A percentile compares a stretch with the other conserved stretches of the same genome.
Evolutionary conservation across 164 flowering plant genomes (phyloP).

Genomic region (Dillenia turbinata): DNA sequence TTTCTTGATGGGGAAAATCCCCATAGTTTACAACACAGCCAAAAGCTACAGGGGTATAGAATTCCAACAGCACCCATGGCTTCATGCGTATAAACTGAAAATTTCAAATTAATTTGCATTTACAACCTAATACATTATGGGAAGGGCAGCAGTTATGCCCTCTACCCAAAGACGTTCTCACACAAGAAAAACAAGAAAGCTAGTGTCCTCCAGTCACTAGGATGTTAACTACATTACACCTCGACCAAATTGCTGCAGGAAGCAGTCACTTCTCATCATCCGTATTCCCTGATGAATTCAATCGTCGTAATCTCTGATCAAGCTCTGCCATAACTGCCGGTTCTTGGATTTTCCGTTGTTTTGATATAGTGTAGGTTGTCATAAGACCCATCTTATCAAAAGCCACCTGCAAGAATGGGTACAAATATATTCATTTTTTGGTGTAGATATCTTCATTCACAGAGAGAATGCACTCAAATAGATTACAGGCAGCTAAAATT

Average conservation of each 20-base stretch:
- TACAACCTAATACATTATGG: too few relatives aligned
- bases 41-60: too few relatives aligned
- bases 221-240: neutral
- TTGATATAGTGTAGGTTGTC: slow-evolving; percentile 82
- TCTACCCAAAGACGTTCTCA: neutral
- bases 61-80: too few relatives aligned
- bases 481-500: too few relatives aligned
- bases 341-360: slow-evolving; percentile 95
- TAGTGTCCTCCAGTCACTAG: neutral
- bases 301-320: slow-evolving; percentile 70
- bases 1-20: too few relatives aligned
- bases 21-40: too few relatives aligned
- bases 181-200: neutral
- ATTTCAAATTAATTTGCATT: too few relatives aligned
- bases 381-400: slow-evolving; percentile 86
- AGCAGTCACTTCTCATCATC: slow-evolving; percentile 29
- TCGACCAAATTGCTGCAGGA: slow-evolving; percentile 1
- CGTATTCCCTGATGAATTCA: slow-evolving; percentile 42
- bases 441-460: too few relatives aligned
- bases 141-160: slow-evolving; percentile 13
- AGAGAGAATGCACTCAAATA: too few relatives aligned
- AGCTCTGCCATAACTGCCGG: slow-evolving; percentile 97
- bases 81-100: too few relatives aligned
- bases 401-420: slow-evolving; percentile 63
- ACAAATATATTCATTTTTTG: too few relatives aligned